A percentile compares a stretch with the other conserved stretches of the same genome.
phyloP scores from a whole-genome alignment of 371 early-diverging fungal genomes.

The Mucor irregularis region DNA sequence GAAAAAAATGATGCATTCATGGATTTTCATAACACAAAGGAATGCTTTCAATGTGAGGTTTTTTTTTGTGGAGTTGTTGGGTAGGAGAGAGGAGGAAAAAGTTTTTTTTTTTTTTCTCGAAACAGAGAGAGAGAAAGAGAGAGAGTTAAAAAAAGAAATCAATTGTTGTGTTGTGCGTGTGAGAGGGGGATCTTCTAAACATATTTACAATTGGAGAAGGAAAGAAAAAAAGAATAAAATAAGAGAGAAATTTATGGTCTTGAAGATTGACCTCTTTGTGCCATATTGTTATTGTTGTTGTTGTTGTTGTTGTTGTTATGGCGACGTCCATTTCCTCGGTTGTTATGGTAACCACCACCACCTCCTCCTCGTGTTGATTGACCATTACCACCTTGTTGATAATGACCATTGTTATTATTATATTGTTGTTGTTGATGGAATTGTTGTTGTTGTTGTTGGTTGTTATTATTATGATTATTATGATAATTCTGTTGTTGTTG shows the following conservation, averaged over 20 bases:
- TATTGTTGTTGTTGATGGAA: slow-evolving; percentile 18
- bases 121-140: background rate
- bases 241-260: slow-evolving; percentile 7
- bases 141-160: slow-evolving; percentile 7
- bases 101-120: background rate
- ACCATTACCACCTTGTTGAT: background rate
- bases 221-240: background rate
- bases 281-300: slow-evolving; percentile 2
- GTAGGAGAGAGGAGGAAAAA: too few species aligned
- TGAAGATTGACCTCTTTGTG: slow-evolving; percentile 13
- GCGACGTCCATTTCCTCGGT: slow-evolving; percentile 2
- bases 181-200: slow-evolving; percentile 21
- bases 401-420: slow-evolving; percentile 1
- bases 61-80: background rate
- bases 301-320: too few species aligned
- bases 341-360: background rate
- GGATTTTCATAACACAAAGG: too few species aligned
- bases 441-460: slow-evolving; percentile 6
- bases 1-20: too few species aligned
- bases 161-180: background rate
- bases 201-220: slow-evolving; percentile 11
- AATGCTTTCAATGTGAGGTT: too few species aligned
- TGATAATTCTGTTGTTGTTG: slow-evolving; percentile 1
- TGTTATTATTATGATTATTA: background rate
- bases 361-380: slow-evolving; percentile 4